Percentiles rank a stretch among this genome's conserved stretches.
Evolutionary conservation across 345 rosid genomes (phyloP).

Genomic region (Anacardium occidentale): DNA sequence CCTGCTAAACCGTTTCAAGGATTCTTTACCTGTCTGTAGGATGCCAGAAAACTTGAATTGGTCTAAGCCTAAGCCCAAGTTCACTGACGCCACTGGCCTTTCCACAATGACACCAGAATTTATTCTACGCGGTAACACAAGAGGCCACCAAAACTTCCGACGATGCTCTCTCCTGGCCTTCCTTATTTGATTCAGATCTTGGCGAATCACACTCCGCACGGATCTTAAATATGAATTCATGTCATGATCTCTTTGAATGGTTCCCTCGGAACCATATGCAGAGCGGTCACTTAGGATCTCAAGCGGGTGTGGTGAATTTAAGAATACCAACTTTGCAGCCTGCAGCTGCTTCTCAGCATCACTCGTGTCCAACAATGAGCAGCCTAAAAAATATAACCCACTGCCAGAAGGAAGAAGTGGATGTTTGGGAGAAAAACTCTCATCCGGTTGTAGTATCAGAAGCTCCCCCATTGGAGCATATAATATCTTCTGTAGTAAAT

Average conservation of each 20-base stretch:
- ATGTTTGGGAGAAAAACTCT: constrained; percentile 79
- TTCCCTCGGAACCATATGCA: constrained; percentile 86
- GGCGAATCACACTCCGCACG: constrained; percentile 60
- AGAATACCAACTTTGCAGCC: constrained; percentile 68
- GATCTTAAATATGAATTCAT: constrained; percentile 78
- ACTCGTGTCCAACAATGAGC: constrained; percentile 36
- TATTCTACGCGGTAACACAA: constrained; percentile 33
- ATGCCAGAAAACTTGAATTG: constrained; percentile 56
- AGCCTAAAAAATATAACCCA: constrained; percentile 66
- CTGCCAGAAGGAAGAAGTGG: constrained; percentile 89
- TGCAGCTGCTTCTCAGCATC: constrained; percentile 58
- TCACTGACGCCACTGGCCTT: constrained; percentile 32
- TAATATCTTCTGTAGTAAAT: constrained; percentile 57
- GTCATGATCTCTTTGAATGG: constrained; percentile 88
- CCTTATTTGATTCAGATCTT: constrained; percentile 62
- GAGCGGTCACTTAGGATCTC: constrained; percentile 84
- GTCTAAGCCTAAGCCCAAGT: constrained; percentile 34
- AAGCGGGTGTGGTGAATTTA: constrained; percentile 96
- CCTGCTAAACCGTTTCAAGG: constrained; percentile 62
- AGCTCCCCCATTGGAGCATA: constrained; percentile 96
- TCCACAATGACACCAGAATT: constrained; percentile 33
- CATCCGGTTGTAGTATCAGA: constrained; percentile 89
- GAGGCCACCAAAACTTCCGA: constrained; percentile 70
- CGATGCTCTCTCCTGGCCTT: constrained; percentile 56
- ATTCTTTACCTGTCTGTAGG: constrained; percentile 60